Conservation (phyloP, 2,329 filamentous ascomycete genomes). For the Apiospora sp. region DNA sequence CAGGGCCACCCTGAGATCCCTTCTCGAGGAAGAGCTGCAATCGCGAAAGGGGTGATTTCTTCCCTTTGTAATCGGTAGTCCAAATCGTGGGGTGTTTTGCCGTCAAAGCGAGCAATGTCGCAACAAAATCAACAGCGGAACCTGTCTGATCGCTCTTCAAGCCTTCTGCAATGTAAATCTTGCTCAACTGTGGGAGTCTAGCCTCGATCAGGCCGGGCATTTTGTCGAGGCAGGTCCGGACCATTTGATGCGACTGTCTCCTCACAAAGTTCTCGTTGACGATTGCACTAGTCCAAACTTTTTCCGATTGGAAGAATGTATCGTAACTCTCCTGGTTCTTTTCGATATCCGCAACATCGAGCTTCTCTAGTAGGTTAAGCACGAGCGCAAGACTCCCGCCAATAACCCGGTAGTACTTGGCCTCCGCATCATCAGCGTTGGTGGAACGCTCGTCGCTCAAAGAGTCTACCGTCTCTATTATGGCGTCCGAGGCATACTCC, state of each 20-base stretch:
- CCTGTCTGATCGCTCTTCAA: conserved; percentile 76
- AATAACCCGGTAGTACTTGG: conserved; percentile 83
- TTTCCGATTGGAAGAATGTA: conserved; percentile 70
- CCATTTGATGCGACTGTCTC: conserved; percentile 59
- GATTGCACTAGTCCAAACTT: conserved; percentile 72
- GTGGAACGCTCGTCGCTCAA: conserved; percentile 90
- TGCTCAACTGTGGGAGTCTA: conserved; percentile 60
- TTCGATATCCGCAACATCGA: conserved; percentile 60
- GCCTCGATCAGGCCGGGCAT: conserved; percentile 55
- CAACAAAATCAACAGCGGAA: conserved; percentile 76
- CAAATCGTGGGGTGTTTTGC: conserved; percentile 73
- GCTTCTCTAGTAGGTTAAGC: conserved; percentile 58
- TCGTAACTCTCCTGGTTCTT: conserved; percentile 71
- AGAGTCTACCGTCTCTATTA: conserved; percentile 81
- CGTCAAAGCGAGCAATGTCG: conserved; percentile 73
- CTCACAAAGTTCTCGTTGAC: conserved; percentile 64
- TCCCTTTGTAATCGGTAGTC: conserved; percentile 66
- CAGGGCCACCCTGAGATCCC: conserved; percentile 81
- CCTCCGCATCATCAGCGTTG: conserved; percentile 82
- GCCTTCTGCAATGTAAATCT: conserved; percentile 74
- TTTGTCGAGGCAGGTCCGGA: conserved; percentile 57
- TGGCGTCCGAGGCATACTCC: conserved; percentile 80
- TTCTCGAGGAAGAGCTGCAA: conserved; percentile 79
- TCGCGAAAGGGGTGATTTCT: conserved; percentile 61
- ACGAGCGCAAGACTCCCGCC: conserved; percentile 64